Evolutionary conservation across 2,329 filamentous ascomycete species (phyloP).

Genomic region (Aspergillus sp.): DNA sequence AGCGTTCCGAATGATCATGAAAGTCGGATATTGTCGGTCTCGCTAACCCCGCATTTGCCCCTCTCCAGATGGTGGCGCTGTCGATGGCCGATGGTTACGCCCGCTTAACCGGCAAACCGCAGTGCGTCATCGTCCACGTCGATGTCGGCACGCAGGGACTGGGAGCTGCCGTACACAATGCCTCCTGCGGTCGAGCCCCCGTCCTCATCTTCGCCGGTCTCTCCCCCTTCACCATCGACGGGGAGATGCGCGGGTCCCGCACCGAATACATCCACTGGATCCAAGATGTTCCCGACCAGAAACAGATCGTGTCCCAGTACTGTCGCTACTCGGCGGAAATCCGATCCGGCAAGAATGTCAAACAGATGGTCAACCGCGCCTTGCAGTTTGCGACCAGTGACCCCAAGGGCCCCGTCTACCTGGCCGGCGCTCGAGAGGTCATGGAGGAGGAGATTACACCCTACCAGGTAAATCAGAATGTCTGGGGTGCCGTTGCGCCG

Average conservation of each 20-base stretch:
- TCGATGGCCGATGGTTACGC: conserved; percentile 84
- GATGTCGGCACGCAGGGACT: conserved; percentile 80
- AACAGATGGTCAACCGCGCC: conserved; percentile 84
- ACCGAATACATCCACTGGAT: conserved; percentile 88
- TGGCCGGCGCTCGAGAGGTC: conserved; percentile 74
- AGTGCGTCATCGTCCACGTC: conserved; percentile 77
- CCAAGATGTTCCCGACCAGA: conserved; percentile 79
- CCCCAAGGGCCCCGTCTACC: conserved; percentile 76
- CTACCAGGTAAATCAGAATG: conserved; percentile 65
- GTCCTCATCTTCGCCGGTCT: conserved; percentile 77
- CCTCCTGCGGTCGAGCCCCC: conserved; percentile 70
- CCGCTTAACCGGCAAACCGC: conserved; percentile 67
- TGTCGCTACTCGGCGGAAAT: conserved; percentile 81
- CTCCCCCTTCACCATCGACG: conserved; percentile 73
- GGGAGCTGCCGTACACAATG: conserved; percentile 76
- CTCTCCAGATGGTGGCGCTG: conserved; percentile 71
- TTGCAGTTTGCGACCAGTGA: conserved; percentile 77
- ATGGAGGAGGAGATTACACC: conserved; percentile 82
- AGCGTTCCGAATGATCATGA: neutral
- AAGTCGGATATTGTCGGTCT: conserved; percentile 2
- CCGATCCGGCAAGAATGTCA: conserved; percentile 80
- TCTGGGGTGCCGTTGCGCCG: conserved; percentile 71
- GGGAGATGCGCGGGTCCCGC: conserved; percentile 72
- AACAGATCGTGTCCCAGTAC: conserved; percentile 78
- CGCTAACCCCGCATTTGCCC: conserved; percentile 16